Evolutionary conservation across 768 basidiomycete genomes (phyloP).

Genomic region (Agaricus blazei): DNA sequence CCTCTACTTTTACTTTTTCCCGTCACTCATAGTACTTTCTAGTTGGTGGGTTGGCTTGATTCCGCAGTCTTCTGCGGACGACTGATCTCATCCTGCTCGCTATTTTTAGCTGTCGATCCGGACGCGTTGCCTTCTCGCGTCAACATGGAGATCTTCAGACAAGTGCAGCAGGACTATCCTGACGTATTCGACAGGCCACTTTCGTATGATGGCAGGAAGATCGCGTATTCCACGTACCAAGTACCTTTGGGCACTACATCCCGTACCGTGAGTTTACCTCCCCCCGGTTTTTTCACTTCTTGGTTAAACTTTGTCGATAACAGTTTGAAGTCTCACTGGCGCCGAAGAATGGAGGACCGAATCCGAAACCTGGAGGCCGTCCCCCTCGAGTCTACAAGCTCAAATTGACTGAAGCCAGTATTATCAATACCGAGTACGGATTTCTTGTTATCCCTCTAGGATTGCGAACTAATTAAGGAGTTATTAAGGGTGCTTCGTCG

Average conservation of each 20-base stretch:
- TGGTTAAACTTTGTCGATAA: constrained; percentile 1
- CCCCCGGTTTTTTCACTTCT: neutral
- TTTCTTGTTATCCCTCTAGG: neutral
- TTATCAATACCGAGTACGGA: constrained; percentile 26
- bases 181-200: constrained; percentile 67
- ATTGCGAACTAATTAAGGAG: neutral
- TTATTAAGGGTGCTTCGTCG: constrained; percentile 47
- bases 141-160: constrained; percentile 64
- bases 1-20: neutral
- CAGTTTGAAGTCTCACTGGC: constrained; percentile 61
- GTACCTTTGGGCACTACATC: constrained; percentile 52
- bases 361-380: constrained; percentile 25
- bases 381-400: constrained; percentile 63
- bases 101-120: constrained; percentile 49
- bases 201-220: constrained; percentile 78
- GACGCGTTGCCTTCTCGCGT: constrained; percentile 63
- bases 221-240: constrained; percentile 52
- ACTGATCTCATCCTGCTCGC: too few species aligned
- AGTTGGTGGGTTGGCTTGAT: constrained; percentile 2
- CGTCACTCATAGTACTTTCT: neutral
- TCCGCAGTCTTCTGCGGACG: too few species aligned
- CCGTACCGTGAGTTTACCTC: constrained; percentile 38
- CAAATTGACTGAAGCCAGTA: constrained; percentile 48
- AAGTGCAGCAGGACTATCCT: constrained; percentile 53
- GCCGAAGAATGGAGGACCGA: constrained; percentile 28